phyloP scores from a whole-genome alignment of 129 eudicot genomes.

The Artemisia argyi region DNA sequence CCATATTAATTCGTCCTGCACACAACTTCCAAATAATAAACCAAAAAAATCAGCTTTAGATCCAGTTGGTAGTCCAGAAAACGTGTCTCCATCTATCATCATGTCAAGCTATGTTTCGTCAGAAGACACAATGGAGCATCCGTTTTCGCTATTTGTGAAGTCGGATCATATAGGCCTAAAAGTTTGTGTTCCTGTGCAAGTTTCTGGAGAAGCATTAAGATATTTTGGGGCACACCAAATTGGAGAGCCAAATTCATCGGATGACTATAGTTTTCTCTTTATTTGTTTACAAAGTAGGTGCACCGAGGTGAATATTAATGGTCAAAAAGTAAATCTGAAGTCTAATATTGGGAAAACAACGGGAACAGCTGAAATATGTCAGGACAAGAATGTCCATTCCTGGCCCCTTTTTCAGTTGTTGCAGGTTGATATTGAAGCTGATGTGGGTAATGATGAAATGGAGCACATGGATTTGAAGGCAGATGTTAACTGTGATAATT shows the following conservation, averaged over 20 bases:
- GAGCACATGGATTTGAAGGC: slow-evolving; percentile 36
- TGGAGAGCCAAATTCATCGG: slow-evolving; percentile 27
- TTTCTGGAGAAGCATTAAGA: slow-evolving; percentile 39
- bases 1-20: slow-evolving; percentile 28
- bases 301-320: slow-evolving; percentile 44
- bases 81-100: slow-evolving; percentile 25
- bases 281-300: slow-evolving; percentile 51
- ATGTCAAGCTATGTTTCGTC: slow-evolving; percentile 32
- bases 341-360: slow-evolving; percentile 47
- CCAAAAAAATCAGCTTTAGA: slow-evolving; percentile 22
- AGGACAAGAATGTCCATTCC: slow-evolving; percentile 38
- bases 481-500: slow-evolving; percentile 50
- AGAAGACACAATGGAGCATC: slow-evolving; percentile 24
- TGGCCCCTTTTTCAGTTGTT: slow-evolving; percentile 76
- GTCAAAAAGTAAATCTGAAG: slow-evolving; percentile 42
- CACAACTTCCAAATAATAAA: slow-evolving; percentile 25
- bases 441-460: slow-evolving; percentile 31
- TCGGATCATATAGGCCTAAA: slow-evolving; percentile 55
- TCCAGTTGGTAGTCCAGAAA: slow-evolving; percentile 31
- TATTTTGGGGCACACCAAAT: slow-evolving; percentile 36
- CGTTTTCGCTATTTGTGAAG: slow-evolving; percentile 35
- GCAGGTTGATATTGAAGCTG: slow-evolving; percentile 55
- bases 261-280: slow-evolving; percentile 43
- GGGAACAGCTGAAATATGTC: slow-evolving; percentile 54
- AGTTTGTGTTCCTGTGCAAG: slow-evolving; percentile 58